Evolutionary conservation across 2,329 filamentous ascomycete genomes (phyloP).

Genomic region (Diaporthe ampelina): DNA sequence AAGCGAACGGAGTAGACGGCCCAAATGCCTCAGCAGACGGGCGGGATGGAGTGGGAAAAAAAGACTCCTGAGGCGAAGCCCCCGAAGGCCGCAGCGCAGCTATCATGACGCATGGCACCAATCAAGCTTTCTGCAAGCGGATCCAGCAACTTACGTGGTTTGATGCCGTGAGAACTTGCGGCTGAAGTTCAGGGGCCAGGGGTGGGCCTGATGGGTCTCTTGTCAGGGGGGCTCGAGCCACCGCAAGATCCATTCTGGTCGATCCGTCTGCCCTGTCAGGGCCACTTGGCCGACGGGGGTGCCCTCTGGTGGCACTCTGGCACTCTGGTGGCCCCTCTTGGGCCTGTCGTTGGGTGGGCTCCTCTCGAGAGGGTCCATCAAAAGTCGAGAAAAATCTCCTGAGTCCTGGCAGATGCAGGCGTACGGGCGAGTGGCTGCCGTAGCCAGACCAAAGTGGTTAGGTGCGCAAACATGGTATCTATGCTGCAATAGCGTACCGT

Average conservation of each 20-base stretch:
- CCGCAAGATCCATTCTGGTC: constrained; percentile 32
- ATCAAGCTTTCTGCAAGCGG: constrained; percentile 26
- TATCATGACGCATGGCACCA: constrained; percentile 30
- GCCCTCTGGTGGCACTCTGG: neutral
- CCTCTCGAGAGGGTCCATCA: neutral
- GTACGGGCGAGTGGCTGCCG: constrained; percentile 12
- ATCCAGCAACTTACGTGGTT: constrained; percentile 31
- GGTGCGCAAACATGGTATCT: constrained; percentile 14
- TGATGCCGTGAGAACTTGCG: constrained; percentile 38
- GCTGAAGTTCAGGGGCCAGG: constrained; percentile 38
- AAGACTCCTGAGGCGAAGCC: constrained; percentile 19
- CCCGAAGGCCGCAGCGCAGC: neutral
- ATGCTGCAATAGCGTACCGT: constrained; percentile 10
- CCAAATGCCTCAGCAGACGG: neutral
- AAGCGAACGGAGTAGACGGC: neutral
- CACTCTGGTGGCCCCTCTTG: neutral
- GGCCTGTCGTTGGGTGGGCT: no score
- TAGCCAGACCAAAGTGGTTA: constrained; percentile 1
- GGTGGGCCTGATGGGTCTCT: constrained; percentile 36
- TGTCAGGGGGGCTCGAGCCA: constrained; percentile 37
- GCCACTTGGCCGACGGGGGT: constrained; percentile 33
- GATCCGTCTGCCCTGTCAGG: constrained; percentile 33
- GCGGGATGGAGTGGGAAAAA: neutral
- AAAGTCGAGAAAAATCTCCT: constrained; percentile 30
- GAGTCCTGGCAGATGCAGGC: constrained; percentile 27